phyloP scores from a whole-genome alignment of 2,329 filamentous ascomycete genomes.

The Fusarium foetens region DNA sequence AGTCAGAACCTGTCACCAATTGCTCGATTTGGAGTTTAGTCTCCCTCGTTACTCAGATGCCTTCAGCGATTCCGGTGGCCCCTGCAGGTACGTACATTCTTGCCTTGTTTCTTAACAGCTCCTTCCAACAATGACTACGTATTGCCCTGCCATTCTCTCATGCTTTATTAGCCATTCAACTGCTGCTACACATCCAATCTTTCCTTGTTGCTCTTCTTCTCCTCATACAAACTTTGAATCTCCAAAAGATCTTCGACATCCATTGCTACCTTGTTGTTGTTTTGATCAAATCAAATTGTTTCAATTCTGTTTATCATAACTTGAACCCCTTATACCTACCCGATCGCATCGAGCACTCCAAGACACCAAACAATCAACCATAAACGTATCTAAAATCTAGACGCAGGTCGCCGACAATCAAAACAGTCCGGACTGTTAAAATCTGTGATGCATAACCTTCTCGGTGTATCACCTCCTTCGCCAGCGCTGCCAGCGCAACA shows the following conservation, averaged over 20 bases:
- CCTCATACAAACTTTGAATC: conserved; percentile 15
- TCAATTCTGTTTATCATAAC: conserved; percentile 1
- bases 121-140: conserved; percentile 25
- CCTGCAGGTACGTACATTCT: conserved; percentile 43
- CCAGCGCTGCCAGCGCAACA: conserved; percentile 43
- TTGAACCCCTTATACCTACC: conserved; percentile 3
- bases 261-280: conserved; percentile 9
- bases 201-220: conserved; percentile 15
- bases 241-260: conserved; percentile 27
- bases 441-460: conserved; percentile 58
- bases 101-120: conserved; percentile 35
- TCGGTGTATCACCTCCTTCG: conserved; percentile 47
- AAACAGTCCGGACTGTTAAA: conserved; percentile 56
- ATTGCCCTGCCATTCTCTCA: conserved; percentile 26
- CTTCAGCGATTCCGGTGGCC: conserved; percentile 46
- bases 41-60: conserved; percentile 43
- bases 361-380: conserved; percentile 10
- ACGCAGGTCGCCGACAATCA: conserved; percentile 50
- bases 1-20: conserved; percentile 31
- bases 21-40: conserved; percentile 35
- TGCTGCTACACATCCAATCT: conserved; percentile 20
- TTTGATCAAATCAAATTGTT: conserved; percentile 8
- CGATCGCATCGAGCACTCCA: conserved; percentile 17
- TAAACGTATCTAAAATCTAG: conserved; percentile 35
- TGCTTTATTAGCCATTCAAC: conserved; percentile 37